Base-by-base conservation (phyloP, 164 flowering plant genomes). In the Magnolia changhungtana region DNA sequence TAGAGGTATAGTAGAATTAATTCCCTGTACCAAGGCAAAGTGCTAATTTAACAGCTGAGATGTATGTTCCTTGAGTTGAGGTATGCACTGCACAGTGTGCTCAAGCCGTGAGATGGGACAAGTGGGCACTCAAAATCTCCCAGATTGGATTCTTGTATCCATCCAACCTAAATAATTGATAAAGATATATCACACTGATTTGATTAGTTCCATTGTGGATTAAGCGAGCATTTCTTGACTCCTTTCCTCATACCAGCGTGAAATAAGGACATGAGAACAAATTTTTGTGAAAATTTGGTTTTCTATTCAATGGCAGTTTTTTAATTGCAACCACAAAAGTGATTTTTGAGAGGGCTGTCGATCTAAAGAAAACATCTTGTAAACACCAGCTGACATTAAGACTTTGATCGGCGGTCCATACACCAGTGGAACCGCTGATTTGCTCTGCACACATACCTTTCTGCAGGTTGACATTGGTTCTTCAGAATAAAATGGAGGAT, bases 401-500 rank as follows among this genome's bases (percentile, higher is more conserved):
- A 63, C 21, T 63, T 63, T 63, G 65, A 63, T 1, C 2, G 24
- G 69, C 8, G 4, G 69, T 13, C 71, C 71, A 55, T 69, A 29
- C 71, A 4, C 20, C n/a, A 3, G 61, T 13, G 13, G 13, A 55
- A 11, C 49, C 16, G 24, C 27, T 7, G 21, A 69, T 69, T 69
- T 31, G 13, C 19, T 24, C n/a, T 10, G 11, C 73, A 49, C 23
- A 50, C 64, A 55, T 82, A 88, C 90, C 90, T 88, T 88, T 76
- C 90, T 77, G 81, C 90, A 88, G 21, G 90, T 88, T 71, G 86
- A 80, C 88, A 88, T 86, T 58, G 90, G 89, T 63, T 88, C 90
- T 63, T 87, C 89, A 61, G 90, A 88, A 78, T 88, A 88, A 79
- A 88, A 88, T 73, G 90, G 90, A 50, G 90, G 90, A 78, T 82